Base-by-base conservation (phyloP, 2,329 filamentous ascomycete genomes). In the Talaromyces rugulosus region DNA sequence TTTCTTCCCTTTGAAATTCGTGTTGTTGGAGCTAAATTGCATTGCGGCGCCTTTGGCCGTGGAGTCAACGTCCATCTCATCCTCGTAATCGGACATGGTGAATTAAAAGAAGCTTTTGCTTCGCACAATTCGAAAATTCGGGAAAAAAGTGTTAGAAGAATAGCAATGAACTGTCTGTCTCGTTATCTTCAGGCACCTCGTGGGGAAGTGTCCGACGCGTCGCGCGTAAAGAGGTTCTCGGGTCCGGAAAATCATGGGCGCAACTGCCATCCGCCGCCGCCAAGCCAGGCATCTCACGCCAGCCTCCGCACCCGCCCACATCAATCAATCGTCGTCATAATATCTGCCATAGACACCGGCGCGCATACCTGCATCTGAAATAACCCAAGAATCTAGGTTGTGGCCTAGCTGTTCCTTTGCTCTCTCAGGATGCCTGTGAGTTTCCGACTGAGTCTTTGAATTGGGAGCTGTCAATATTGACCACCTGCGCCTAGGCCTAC, bases 1-100 rank as follows among this genome's bases (percentile, higher is more conserved):
- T 70, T 92, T 86, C 79, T 98, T 98, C 74, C 94, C 93, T 77
- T 97, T 96, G 66, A 83, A 77, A 66, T 78, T 82, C 16, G 83
- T 86, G 68, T 87, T 86, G 65, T 90, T 87, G 30, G 91, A 89
- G 61, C 87, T 90, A 78, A 97, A 97, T 61, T 82, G 78, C 58
- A 89, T 80, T 0, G 79, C 73, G 62, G 78, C 76, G 47, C 31
- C 28, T 66, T 82, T 80, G 63, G 79, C 77, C 33, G 77, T 77
- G 59, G 78, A 82, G 77, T 89, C 88, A 58, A 89, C 76, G 67
- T 90, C 88, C 85, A 91, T 89, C 65, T 87, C 85, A 77, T 90
- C 87, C 61, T 82, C 82, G 67, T 77, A 80, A 68, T 84, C 82
- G 0, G 82, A 84, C 82, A 84, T 84, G 5, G 1, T 40, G 36